These are phyloP conservation scores for Aeminium ludgeri DNA, from an alignment of 495 filamentous ascomycete species.

Conservation along the genomic window DNA sequence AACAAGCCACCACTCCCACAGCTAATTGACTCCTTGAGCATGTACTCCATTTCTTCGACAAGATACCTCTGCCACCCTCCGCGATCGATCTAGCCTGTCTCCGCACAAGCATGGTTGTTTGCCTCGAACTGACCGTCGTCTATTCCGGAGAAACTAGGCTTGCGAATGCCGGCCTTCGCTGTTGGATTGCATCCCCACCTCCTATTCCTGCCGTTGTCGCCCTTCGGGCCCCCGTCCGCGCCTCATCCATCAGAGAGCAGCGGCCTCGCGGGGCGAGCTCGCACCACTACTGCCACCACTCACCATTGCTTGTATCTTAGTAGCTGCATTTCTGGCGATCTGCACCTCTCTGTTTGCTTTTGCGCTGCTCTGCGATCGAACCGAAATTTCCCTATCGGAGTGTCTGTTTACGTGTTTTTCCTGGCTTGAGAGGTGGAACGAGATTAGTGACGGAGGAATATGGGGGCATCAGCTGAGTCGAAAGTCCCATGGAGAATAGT, in stretches of 20 bases:
- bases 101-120: not conserved
- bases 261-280: slow-evolving; percentile 3
- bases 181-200: slow-evolving; percentile 1
- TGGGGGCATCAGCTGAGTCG: no score
- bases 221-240: no score
- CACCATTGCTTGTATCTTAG: slow-evolving; percentile 1
- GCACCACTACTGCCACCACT: no score
- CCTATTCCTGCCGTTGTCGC: not conserved
- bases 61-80: no score
- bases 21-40: no score
- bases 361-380: not conserved
- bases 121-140: slow-evolving; percentile 2
- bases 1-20: no score
- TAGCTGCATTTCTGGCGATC: not conserved
- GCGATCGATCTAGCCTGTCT: slow-evolving; percentile 1
- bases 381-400: no score
- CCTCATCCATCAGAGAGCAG: not conserved
- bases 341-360: not conserved
- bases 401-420: no score
- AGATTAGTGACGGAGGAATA: no score
- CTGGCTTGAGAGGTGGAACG: no score
- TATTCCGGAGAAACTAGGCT: slow-evolving; percentile 1
- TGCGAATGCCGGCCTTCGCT: not conserved
- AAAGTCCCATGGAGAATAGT: no score
- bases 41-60: no score